Evolutionary conservation across 1,139 yeast genomes (phyloP).

Genomic region (Kluyveromyces sp.): DNA sequence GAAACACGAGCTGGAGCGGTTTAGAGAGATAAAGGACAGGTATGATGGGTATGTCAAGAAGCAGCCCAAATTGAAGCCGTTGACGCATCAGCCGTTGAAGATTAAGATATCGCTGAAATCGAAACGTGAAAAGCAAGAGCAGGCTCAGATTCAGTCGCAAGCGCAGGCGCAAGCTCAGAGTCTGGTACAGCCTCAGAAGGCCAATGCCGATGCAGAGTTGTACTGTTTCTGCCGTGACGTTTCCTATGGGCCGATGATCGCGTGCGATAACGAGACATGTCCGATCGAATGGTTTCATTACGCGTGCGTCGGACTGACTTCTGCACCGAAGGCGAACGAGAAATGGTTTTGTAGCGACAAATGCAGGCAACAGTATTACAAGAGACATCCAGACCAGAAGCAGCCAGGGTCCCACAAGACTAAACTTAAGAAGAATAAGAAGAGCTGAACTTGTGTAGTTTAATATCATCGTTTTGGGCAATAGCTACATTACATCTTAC

Average conservation of each 20-base stretch:
- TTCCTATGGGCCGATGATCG: slow-evolving; percentile 87
- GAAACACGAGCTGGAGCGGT: slow-evolving; percentile 15
- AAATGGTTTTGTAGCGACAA: slow-evolving; percentile 91
- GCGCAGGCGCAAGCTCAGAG: slow-evolving; percentile 7
- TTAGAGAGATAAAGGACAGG: slow-evolving; percentile 15
- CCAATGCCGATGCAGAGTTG: slow-evolving; percentile 20
- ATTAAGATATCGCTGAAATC: slow-evolving; percentile 12
- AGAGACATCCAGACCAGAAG: slow-evolving; percentile 1
- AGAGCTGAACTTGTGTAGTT: too few relatives aligned
- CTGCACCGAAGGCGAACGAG: slow-evolving; percentile 64
- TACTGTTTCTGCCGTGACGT: slow-evolving; percentile 83
- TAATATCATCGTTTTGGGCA: not conserved
- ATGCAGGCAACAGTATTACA: slow-evolving; percentile 19
- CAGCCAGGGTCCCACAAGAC: not conserved
- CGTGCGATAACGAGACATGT: slow-evolving; percentile 80
- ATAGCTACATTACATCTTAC: not conserved
- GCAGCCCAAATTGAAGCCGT: slow-evolving; percentile 7
- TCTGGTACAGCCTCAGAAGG: slow-evolving; percentile 1
- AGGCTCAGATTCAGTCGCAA: slow-evolving; percentile 2
- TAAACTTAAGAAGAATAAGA: too few relatives aligned
- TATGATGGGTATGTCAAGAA: slow-evolving; percentile 14
- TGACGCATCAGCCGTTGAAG: slow-evolving; percentile 12
- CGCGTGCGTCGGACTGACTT: slow-evolving; percentile 72
- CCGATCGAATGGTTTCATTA: slow-evolving; percentile 80
- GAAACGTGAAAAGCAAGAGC: not conserved